Conservation (phyloP, 192 early-diverging fungal species). For the Gorgonomyces haynaldii region DNA sequence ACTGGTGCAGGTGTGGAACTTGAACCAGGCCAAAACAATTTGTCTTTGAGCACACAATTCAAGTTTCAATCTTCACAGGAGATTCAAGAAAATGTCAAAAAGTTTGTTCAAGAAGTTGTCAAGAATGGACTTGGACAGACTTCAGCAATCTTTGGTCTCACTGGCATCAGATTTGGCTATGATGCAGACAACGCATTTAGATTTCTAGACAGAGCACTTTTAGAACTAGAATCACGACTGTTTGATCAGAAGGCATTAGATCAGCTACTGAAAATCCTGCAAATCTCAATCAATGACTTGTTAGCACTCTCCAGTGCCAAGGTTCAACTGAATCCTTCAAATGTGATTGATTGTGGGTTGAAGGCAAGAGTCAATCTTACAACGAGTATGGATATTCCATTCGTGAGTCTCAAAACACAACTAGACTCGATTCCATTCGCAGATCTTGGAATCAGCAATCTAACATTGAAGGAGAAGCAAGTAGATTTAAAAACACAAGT, state of each 20-base stretch:
- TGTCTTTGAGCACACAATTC: slow-evolving; percentile 1
- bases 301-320: no score
- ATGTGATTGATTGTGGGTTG: no score
- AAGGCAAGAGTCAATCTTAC: no score
- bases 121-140: neutral
- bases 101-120: slow-evolving; percentile 7
- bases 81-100: slow-evolving; percentile 7
- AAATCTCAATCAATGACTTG: no score
- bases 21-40: slow-evolving; percentile 8
- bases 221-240: no score
- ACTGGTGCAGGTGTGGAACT: slow-evolving; percentile 1
- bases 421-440: neutral
- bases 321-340: no score
- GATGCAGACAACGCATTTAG: slow-evolving; percentile 7
- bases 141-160: slow-evolving; percentile 14
- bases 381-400: neutral
- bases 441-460: neutral
- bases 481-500: neutral
- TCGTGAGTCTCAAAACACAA: neutral
- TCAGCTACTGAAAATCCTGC: no score
- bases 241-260: no score
- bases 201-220: no score
- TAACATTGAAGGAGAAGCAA: no score
- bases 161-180: slow-evolving; percentile 24
- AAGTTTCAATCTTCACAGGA: slow-evolving; percentile 6